Evolutionary conservation across 73 alveolate species (phyloP), one percentile per base, ranked within the genome.

Genomic region (Paramecium pentaurelia): DNA sequence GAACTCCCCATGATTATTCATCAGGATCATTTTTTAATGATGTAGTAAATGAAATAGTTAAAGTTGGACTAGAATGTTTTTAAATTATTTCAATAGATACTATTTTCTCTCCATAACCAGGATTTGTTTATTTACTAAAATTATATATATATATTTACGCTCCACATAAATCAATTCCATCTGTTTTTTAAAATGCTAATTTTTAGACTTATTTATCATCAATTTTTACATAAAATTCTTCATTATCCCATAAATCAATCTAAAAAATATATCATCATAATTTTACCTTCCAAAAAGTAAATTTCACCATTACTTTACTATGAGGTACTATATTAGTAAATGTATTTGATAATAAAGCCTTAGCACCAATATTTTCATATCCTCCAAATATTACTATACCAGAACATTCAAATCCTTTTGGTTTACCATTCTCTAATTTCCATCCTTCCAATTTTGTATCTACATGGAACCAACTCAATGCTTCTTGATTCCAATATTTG

Each of bases 201-300:
- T 80, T 44, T n/a, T 80, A 80, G 3, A 27, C 91, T 45, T 27
- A 11, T 80, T 80, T 80, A 20, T 44, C 91, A 27, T 80, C 91
- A 25, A 80, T 80, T 40, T 80, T 80, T 3, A 80, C 75, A 45
- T 45, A 32, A 25, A 80, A 80, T 80, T 40, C 91, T 28, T 80
- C 91, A 80, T 80, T 80, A 49, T 80, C 91, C 91, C 91, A 80
- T 25, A 42, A 80, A 47, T 80, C 91, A 12, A 80, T 80, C 91
- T 49, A 45, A 80, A 42, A 6, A 9, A 38, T 0, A 8, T 30
- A 30, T 7, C 0, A 8, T 1, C 2, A 71, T 37, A 34, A 34
- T 6, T 8, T 8, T 73, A 80, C 58, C 16, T 80, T 80, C 91
- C 91, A 80, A 47, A 80, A 80, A 8, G 71, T 28, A 45, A 80